A percentile compares a stretch with the other conserved stretches of the same genome.
Evolutionary conservation across 139 green algal species (phyloP).

Genomic region (Mychonastes homosphaera): DNA sequence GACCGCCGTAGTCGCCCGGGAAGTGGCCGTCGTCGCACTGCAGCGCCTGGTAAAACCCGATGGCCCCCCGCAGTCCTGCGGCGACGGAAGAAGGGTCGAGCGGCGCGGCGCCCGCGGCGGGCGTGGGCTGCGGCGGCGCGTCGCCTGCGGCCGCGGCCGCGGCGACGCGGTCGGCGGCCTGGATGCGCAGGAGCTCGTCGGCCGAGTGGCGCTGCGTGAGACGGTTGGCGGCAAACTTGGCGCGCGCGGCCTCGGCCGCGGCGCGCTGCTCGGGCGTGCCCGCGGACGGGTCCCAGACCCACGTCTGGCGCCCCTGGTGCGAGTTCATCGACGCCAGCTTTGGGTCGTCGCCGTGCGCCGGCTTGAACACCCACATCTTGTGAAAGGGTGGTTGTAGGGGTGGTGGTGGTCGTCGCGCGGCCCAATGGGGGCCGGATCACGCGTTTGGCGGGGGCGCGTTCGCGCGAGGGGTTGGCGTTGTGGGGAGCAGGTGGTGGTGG

Average conservation of each 20-base stretch:
- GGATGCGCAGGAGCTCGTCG: slow-evolving; percentile 79
- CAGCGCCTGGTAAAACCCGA: slow-evolving; percentile 74
- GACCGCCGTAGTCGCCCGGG: slow-evolving; percentile 92
- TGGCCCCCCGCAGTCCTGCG: slow-evolving; percentile 41
- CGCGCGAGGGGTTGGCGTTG: too few species aligned
- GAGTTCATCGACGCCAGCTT: slow-evolving; percentile 46
- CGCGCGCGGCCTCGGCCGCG: slow-evolving; percentile 46
- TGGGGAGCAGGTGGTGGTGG: too few species aligned
- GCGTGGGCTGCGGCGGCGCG: slow-evolving; percentile 12
- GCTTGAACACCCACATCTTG: too few species aligned
- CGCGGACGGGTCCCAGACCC: slow-evolving; percentile 61
- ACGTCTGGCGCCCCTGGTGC: slow-evolving; percentile 65
- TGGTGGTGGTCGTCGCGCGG: too few species aligned
- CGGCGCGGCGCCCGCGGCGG: slow-evolving; percentile 3
- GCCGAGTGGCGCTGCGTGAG: slow-evolving; percentile 58
- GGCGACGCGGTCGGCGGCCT: slow-evolving; percentile 23
- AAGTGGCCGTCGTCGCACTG: slow-evolving; percentile 92
- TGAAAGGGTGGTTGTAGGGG: too few species aligned
- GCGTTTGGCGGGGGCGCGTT: too few species aligned
- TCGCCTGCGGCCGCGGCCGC: slow-evolving; percentile 1
- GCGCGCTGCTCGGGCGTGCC: slow-evolving; percentile 53
- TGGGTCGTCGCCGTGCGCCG: too few species aligned
- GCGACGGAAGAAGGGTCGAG: too few species aligned
- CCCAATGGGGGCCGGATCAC: too few species aligned
- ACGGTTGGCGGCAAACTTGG: slow-evolving; percentile 47